Base-by-base conservation (phyloP, 306 rosid species). In the Cercis canadensis region DNA sequence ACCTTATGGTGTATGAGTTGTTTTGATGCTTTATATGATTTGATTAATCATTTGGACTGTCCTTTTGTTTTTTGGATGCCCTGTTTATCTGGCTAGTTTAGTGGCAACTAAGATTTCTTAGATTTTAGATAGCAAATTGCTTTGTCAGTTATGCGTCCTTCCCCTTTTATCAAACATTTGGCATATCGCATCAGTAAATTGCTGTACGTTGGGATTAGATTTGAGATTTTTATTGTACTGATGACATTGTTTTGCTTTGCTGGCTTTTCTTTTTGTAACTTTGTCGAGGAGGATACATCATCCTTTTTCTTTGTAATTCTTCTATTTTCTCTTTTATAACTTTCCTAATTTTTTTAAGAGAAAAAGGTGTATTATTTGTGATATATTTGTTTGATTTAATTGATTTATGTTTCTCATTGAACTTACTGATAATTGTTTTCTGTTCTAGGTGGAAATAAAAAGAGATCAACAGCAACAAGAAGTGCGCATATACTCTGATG, bases 401-500 rank as follows among this genome's bases (percentile, higher is more conserved):
- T 52, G 36, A 5, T 47, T 55, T 54, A 24, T 65, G 17, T 37
- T 65, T 58, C 33, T 61, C 45, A 32, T 69, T 46, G 41, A 60
- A 62, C 46, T 51, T 64, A 11, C 4, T 60, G 53, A 39, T 74
- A 56, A 50, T 52, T 33, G 60, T 60, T 76, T 74, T 76, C 32
- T 72, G 16, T 57, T 76, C 41, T 50, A 95, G 99, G 90, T 91
- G 65, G 99, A 95, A 84, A 85, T 95, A 34, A 95, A 95, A 82
- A 83, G 88, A 87, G 97, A 95, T 53, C 84, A 77, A 64, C 72
- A 34, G 14, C 92, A 84, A 49, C 75, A 81, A 65, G 99, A 95
- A 79, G 89, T 95, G 59, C 90, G 89, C 11, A 82, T 95, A 80
- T 89, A 76, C 85, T 84, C 92, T 29, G 99, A 95, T 78, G 86